A percentile compares a stretch with the other conserved stretches of the same genome.
These are phyloP conservation scores for Lactarius hengduanensis DNA, from an alignment of 768 basidiomycete genomes.

Conservation along the genomic window DNA sequence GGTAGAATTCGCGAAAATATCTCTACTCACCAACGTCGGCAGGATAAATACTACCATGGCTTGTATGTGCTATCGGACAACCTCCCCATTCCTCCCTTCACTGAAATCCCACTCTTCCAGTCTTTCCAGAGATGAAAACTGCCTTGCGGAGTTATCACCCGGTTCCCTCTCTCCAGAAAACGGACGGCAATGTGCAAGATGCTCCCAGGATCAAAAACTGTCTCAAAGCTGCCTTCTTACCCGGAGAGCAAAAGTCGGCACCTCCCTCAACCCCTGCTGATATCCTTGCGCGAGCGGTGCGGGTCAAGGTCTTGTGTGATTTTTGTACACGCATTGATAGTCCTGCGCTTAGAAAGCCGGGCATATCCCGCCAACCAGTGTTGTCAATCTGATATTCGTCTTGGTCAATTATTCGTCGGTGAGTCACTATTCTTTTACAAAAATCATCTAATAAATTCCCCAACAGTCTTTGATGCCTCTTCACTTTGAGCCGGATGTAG, in stretches of 20 bases:
- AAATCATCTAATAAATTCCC: not conserved
- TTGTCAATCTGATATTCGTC: conserved; percentile 84
- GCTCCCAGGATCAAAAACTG: conserved; percentile 91
- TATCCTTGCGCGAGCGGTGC: conserved; percentile 64
- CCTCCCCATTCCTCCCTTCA: conserved; percentile 13
- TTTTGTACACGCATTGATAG: conserved; percentile 21
- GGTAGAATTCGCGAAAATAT: conserved; percentile 78
- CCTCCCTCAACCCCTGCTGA: conserved; percentile 76
- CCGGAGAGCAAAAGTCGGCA: conserved; percentile 61
- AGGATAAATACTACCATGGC: conserved; percentile 93
- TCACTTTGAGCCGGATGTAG: conserved; percentile 73
- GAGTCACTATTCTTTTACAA: conserved; percentile 33
- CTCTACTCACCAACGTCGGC: conserved; percentile 84
- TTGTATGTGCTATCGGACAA: conserved; percentile 45
- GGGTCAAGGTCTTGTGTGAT: conserved; percentile 33
- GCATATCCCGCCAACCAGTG: conserved; percentile 74
- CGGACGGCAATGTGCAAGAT: conserved; percentile 85
- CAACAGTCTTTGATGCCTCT: conserved; percentile 41
- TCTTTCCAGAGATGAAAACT: conserved; percentile 94
- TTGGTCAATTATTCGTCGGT: conserved; percentile 77
- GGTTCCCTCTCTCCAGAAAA: conserved; percentile 85
- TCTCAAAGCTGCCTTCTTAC: conserved; percentile 75
- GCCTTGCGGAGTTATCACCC: conserved; percentile 88
- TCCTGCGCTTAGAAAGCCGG: conserved; percentile 47
- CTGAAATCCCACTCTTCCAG: conserved; percentile 39